Percentiles rank a stretch among this genome's conserved stretches.
Evolutionary conservation across 805 yeast genomes (phyloP).

Genomic region (Scheffersomyces stipitis): DNA sequence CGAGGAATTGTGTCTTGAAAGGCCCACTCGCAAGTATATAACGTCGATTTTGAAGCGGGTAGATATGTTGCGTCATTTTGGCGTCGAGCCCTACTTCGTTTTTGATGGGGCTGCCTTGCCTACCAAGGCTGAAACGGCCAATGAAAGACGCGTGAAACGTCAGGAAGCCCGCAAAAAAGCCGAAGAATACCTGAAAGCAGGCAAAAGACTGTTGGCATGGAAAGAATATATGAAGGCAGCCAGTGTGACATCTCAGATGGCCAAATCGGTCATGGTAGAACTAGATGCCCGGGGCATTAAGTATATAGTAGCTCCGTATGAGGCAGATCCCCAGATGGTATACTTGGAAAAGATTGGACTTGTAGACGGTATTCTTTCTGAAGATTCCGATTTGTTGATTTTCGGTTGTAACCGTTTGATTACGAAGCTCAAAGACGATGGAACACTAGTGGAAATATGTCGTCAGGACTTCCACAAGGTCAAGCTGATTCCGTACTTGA

Average conservation of each 20-base stretch:
- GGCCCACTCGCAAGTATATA: slow-evolving; percentile 71
- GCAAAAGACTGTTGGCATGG: slow-evolving; percentile 61
- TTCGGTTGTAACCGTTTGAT: slow-evolving; percentile 79
- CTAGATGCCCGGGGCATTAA: slow-evolving; percentile 56
- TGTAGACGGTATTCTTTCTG: slow-evolving; percentile 86
- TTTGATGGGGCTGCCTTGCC: slow-evolving; percentile 91
- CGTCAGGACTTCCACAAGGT: slow-evolving; percentile 53
- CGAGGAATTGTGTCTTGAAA: slow-evolving; percentile 68
- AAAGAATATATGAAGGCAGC: slow-evolving; percentile 75
- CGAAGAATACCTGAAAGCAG: slow-evolving; percentile 46
- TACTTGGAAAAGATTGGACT: slow-evolving; percentile 72
- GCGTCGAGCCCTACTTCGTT: slow-evolving; percentile 81
- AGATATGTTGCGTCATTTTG: slow-evolving; percentile 62
- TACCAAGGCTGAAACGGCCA: slow-evolving; percentile 72
- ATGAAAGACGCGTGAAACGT: slow-evolving; percentile 58
- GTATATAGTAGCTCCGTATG: slow-evolving; percentile 94
- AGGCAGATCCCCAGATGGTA: slow-evolving; percentile 97
- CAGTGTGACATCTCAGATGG: slow-evolving; percentile 88
- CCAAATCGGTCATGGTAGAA: slow-evolving; percentile 75
- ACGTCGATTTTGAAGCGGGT: slow-evolving; percentile 68
- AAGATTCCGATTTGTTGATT: slow-evolving; percentile 88
- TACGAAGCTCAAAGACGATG: slow-evolving; percentile 80
- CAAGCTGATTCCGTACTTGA: slow-evolving; percentile 49
- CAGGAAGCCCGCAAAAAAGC: slow-evolving; percentile 60
- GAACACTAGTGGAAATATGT: slow-evolving; percentile 67